Conservation (phyloP, 306 rosid species). For the Crotalaria pallida region DNA sequence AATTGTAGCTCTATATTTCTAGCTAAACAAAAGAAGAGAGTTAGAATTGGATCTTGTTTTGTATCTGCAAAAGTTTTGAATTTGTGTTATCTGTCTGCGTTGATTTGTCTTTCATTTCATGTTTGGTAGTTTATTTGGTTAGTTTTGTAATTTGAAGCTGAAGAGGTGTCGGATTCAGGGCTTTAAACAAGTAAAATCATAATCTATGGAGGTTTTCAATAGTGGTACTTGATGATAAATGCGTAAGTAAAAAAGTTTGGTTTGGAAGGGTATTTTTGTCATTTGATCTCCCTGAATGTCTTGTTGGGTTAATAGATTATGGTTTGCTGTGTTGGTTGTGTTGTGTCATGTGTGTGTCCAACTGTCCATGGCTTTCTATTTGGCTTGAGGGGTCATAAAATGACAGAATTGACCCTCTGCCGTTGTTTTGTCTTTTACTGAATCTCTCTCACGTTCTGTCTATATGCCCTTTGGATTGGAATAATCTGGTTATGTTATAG, state of each 20-base stretch:
- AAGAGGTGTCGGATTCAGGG: background rate
- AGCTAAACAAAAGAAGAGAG: conserved; percentile 10
- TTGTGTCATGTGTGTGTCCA: no score
- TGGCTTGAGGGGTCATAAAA: conserved; percentile 18
- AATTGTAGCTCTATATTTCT: background rate
- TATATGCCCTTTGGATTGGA: background rate
- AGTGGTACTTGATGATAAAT: conserved; percentile 17
- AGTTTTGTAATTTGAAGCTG: background rate
- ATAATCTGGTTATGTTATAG: no score
- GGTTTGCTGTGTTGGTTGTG: conserved; percentile 8
- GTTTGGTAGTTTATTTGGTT: conserved; percentile 6
- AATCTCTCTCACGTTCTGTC: background rate
- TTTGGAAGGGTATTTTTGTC: conserved; percentile 47
- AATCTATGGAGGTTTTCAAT: conserved; percentile 20
- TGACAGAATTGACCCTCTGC: conserved; percentile 44
- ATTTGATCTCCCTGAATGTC: conserved; percentile 4
- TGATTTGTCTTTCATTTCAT: conserved; percentile 21
- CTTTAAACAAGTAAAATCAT: background rate
- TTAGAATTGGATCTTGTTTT: conserved; percentile 26
- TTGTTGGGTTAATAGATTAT: conserved; percentile 22
- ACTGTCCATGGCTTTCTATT: conserved; percentile 14
- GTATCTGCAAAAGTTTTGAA: background rate
- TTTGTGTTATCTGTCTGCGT: background rate
- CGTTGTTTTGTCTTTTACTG: conserved; percentile 2
- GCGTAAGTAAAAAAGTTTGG: conserved; percentile 14